These are phyloP conservation scores for Lasiodiplodia theobromae DNA, from an alignment of 2,329 filamentous ascomycete genomes.

Conservation along the genomic window DNA sequence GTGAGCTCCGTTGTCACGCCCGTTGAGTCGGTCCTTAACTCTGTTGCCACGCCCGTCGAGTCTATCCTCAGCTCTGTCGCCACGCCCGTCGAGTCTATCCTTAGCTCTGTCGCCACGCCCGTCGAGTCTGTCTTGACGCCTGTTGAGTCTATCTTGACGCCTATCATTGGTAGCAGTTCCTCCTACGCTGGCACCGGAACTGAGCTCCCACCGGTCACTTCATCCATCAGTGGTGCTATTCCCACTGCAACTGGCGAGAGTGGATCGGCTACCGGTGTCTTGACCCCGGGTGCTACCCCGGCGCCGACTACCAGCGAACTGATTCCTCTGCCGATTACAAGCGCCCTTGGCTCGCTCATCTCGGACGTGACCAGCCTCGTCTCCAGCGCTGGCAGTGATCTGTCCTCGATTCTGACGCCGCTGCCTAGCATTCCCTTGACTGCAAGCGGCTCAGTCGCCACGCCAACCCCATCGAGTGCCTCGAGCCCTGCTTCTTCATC, in stretches of 20 bases:
- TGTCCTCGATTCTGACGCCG: conserved; percentile 21
- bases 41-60: background rate
- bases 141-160: conserved; percentile 13
- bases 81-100: conserved; percentile 7
- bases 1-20: background rate
- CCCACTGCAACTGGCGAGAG: conserved; percentile 2
- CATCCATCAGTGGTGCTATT: background rate
- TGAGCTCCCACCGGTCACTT: conserved; percentile 12
- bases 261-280: conserved; percentile 1
- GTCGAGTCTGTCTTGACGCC: conserved; percentile 14
- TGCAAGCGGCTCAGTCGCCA: background rate
- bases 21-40: background rate
- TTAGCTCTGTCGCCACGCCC: background rate
- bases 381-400: conserved; percentile 14
- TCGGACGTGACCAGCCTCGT: conserved; percentile 25
- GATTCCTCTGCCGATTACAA: conserved; percentile 26
- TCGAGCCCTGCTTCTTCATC: conserved; percentile 7
- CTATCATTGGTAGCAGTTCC: conserved; percentile 15
- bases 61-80: conserved; percentile 1
- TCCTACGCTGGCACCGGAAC: conserved; percentile 3
- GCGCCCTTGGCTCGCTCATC: conserved; percentile 20
- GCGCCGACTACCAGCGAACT: conserved; percentile 12
- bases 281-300: conserved; percentile 6
- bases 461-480: conserved; percentile 5
- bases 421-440: conserved; percentile 3